Conservation (phyloP, 768 basidiomycete genomes). For the Glaciozyma antarctica region DNA sequence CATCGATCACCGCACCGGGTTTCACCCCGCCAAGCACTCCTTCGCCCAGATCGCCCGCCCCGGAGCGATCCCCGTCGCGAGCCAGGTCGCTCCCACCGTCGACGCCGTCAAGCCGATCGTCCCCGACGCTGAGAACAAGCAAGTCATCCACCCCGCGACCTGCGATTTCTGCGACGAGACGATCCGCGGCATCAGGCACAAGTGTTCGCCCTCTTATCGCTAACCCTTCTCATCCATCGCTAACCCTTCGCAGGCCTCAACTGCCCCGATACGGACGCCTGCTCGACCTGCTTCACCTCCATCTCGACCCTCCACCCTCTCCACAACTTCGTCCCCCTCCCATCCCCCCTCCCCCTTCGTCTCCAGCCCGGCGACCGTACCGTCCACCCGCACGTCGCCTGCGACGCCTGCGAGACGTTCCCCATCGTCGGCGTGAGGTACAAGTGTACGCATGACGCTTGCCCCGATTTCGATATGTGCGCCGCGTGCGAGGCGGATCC, state of each 20-base stretch:
- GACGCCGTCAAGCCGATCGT: background rate
- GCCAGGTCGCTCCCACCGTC: background rate
- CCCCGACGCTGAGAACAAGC: background rate
- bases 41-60: constrained; percentile 19
- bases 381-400: constrained; percentile 52
- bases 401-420: constrained; percentile 58
- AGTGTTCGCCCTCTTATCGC: constrained; percentile 45
- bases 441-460: constrained; percentile 73
- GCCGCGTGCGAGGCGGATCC: constrained; percentile 67
- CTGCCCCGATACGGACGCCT: constrained; percentile 24
- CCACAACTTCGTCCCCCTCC: constrained; percentile 22
- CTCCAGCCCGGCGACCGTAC: background rate
- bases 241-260: background rate
- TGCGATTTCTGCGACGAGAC: constrained; percentile 58
- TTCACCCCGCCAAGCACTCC: constrained; percentile 16
- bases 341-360: background rate
- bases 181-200: constrained; percentile 61
- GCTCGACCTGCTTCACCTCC: constrained; percentile 1
- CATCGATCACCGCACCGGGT: constrained; percentile 10
- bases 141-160: background rate
- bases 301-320: constrained; percentile 9
- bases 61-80: background rate
- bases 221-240: background rate
- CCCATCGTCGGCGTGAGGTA: constrained; percentile 61
- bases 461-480: constrained; percentile 75